Conservation (phyloP, 192 early-diverging fungal species). For the Linnemannia elongata region DNA sequence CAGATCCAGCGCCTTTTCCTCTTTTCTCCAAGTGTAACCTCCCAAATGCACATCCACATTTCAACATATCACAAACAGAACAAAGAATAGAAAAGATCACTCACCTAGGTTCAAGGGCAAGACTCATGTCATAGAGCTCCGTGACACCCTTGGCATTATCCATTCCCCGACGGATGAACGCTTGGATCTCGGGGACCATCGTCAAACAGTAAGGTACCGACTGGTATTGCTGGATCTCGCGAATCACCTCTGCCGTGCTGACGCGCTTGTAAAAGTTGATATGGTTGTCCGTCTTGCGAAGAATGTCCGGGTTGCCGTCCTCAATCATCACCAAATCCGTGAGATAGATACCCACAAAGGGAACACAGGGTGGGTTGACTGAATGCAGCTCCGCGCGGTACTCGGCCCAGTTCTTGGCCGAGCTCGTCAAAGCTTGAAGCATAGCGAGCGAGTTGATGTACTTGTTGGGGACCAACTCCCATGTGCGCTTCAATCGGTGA, state of each 20-base stretch:
- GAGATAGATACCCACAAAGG: constrained; percentile 87
- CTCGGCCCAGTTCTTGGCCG: constrained; percentile 84
- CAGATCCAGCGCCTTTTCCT: background rate
- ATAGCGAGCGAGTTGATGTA: constrained; percentile 69
- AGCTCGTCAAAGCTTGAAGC: constrained; percentile 83
- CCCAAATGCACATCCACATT: background rate
- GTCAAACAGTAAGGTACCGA: constrained; percentile 85
- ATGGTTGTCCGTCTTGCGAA: constrained; percentile 72
- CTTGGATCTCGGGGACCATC: constrained; percentile 88
- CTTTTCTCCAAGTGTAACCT: background rate
- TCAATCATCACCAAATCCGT: constrained; percentile 96
- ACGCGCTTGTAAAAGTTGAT: constrained; percentile 96
- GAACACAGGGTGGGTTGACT: constrained; percentile 86
- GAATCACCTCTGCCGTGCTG: constrained; percentile 92
- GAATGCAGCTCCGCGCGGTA: constrained; percentile 90
- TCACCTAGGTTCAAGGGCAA: constrained; percentile 87
- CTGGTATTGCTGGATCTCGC: constrained; percentile 95
- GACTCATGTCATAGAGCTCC: constrained; percentile 83
- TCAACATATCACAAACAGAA: background rate
- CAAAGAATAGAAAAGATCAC: constrained; percentile 10
- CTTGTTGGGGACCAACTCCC: constrained; percentile 79
- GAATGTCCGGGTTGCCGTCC: constrained; percentile 88
- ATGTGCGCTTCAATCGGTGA: constrained; percentile 91
- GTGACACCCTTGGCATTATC: constrained; percentile 78
- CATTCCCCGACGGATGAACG: constrained; percentile 78